phyloP scores from a whole-genome alignment of 2,329 filamentous ascomycete species.

The Corniculantispora saksenae region DNA sequence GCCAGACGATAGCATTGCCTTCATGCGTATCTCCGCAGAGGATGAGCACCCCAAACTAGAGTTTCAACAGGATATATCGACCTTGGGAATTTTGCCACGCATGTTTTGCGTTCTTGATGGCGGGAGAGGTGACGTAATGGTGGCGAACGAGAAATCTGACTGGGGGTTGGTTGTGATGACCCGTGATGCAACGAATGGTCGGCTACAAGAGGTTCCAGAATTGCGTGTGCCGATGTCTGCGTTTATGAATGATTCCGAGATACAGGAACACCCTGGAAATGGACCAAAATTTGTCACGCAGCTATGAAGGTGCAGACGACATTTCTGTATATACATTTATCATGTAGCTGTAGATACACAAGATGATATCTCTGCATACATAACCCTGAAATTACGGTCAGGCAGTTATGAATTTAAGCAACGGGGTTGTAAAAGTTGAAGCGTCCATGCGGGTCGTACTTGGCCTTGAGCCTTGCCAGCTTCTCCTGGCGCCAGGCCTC shows the following conservation, averaged over 20 bases:
- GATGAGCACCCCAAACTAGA: conserved; percentile 29
- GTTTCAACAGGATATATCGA: conserved; percentile 36
- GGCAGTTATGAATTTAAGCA: no score
- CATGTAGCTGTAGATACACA: not conserved
- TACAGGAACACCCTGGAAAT: not conserved
- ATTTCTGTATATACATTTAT: no score
- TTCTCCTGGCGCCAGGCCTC: conserved; percentile 47
- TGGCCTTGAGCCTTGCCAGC: conserved; percentile 44
- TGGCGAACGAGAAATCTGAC: conserved; percentile 9
- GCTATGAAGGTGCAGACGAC: not conserved
- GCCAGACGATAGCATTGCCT: conserved; percentile 48
- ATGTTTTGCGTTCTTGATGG: conserved; percentile 42
- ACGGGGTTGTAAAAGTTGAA: conserved; percentile 14
- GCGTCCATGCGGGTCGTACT: conserved; percentile 43
- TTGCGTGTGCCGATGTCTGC: conserved; percentile 7
- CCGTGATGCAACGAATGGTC: not conserved
- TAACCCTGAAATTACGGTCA: no score
- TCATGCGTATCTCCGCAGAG: conserved; percentile 40
- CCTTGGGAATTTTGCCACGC: conserved; percentile 43
- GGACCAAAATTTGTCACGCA: conserved; percentile 17
- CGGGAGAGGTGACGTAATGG: conserved; percentile 6
- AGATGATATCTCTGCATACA: not conserved
- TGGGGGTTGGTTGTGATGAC: not conserved
- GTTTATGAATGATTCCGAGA: conserved; percentile 15
- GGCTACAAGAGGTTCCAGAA: not conserved